Evolutionary conservation across 768 basidiomycete genomes (phyloP).

Genomic region (Russula virescens): DNA sequence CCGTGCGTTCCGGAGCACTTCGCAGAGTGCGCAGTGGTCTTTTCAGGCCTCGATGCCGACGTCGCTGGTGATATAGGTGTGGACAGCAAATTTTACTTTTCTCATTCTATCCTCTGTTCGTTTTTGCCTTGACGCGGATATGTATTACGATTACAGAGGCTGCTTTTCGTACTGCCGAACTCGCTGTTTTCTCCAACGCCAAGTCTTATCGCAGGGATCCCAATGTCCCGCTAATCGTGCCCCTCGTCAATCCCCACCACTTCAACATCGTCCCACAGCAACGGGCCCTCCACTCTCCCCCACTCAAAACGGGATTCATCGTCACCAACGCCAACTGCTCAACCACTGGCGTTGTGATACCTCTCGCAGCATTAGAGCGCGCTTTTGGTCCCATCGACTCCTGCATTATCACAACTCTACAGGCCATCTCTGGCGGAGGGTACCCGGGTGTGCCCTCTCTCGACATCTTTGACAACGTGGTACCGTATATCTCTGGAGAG

Average conservation of each 20-base stretch:
- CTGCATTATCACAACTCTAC: slow-evolving; percentile 90
- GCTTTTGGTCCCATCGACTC: slow-evolving; percentile 93
- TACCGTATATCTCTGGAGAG: slow-evolving; percentile 90
- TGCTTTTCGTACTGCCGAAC: slow-evolving; percentile 79
- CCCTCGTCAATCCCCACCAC: slow-evolving; percentile 88
- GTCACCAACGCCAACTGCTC: slow-evolving; percentile 99
- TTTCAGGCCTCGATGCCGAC: slow-evolving; percentile 94
- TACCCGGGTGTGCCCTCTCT: slow-evolving; percentile 89
- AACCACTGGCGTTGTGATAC: slow-evolving; percentile 88
- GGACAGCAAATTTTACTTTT: slow-evolving; percentile 23
- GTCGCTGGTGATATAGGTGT: slow-evolving; percentile 93
- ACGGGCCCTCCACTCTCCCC: slow-evolving; percentile 57
- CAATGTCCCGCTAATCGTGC: slow-evolving; percentile 90
- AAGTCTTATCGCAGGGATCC: slow-evolving; percentile 94
- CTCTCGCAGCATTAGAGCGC: slow-evolving; percentile 84
- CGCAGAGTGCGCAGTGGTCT: slow-evolving; percentile 75
- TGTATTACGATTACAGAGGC: slow-evolving; percentile 50
- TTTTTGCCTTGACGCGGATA: neutral
- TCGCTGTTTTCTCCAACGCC: slow-evolving; percentile 94
- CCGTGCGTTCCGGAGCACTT: slow-evolving; percentile 79
- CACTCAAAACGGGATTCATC: slow-evolving; percentile 82
- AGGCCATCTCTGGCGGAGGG: slow-evolving; percentile 96
- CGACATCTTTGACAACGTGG: slow-evolving; percentile 93
- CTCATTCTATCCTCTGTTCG: neutral
- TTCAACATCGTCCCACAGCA: slow-evolving; percentile 82